Evolutionary conservation across 1,284 basidiomycete species (phyloP), one percentile per base, ranked within the genome.

Genomic region (Moniliophthora roreri): DNA sequence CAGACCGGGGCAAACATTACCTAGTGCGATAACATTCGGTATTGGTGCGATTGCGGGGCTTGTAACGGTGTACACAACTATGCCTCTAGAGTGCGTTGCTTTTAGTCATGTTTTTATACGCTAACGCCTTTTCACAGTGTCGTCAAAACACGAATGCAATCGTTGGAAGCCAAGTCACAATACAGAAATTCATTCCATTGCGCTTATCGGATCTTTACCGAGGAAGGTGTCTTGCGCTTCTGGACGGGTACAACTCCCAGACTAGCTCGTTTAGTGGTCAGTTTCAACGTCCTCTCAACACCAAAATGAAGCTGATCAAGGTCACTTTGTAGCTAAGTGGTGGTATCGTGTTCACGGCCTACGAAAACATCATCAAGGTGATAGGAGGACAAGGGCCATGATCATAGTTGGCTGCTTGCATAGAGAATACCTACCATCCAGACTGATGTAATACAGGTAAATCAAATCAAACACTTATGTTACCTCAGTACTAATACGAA

Each of bases 91-190:
- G 92, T 93, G 58, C 62, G 90, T 79, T n/a, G 1, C 11, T 13
- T 49, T 21, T 16, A n/a, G 9, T 23, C 23, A 13, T 41, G 24
- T n/a, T 39, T 15, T 16, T 32, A 26, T 18, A 35, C 20, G 38
- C 66, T 50, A 24, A 28, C 16, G 23, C n/a, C 45, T 45, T 20
- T 26, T n/a, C 44, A 34, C 62, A 96, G 93, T 66, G 95, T 98
- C 16, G 85, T 98, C 73, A 98, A 98, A 74, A 98, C 96, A 10
- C 84, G 96, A 39, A 98, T 99, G 96, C 96, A 99, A 69, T 89
- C 92, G 1, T 79, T 98, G 26, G 82, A 86, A 59, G 96, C 95
- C 1, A 79, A 84, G 16, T 73, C 81, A 39, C 85, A 93, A 60
- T 99, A 98, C 70, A 82, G 85, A 38, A 97, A 95, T 67, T 89